Conservation (phyloP, 768 basidiomycete genomes). For the Rhodosporidiobolus odoratus region DNA sequence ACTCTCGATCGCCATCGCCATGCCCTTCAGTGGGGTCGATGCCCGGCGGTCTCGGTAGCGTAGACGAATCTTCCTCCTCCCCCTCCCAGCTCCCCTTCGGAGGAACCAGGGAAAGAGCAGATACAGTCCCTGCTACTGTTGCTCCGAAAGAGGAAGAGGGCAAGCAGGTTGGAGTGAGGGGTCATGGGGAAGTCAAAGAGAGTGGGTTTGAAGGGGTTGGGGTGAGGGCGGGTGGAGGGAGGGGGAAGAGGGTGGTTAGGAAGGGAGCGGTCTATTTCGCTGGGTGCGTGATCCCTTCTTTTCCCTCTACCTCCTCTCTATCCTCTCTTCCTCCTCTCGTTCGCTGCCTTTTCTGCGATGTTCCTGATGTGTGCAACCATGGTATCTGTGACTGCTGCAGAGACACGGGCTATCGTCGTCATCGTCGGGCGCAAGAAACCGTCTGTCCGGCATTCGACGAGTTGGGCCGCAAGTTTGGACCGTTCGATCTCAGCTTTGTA, state of each 20-base stretch:
- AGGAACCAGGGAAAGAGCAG: no score
- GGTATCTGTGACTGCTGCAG: no score
- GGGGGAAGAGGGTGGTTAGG: conserved; percentile 2
- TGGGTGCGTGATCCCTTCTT: conserved; percentile 40
- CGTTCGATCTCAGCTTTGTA: conserved; percentile 51
- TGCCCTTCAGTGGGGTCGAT: not conserved
- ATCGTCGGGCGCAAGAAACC: conserved; percentile 40
- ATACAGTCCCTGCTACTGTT: no score
- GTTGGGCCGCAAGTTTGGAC: conserved; percentile 49
- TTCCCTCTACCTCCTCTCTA: not conserved
- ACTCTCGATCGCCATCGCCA: not conserved
- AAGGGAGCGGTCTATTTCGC: conserved; percentile 42
- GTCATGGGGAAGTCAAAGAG: no score
- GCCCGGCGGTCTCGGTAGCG: not conserved
- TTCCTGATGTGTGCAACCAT: no score
- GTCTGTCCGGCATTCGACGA: conserved; percentile 50
- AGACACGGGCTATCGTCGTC: conserved; percentile 49
- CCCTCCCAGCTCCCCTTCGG: no score
- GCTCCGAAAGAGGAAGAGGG: no score
- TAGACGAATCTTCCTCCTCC: no score
- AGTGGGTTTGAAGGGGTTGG: no score
- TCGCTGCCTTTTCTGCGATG: not conserved
- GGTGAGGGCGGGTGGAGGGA: not conserved
- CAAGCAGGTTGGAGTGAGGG: no score
- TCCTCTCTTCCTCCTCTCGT: not conserved